These are phyloP conservation scores for Xylaria sp. DNA, from an alignment of 2,329 filamentous ascomycete genomes.

Conservation along the genomic window DNA sequence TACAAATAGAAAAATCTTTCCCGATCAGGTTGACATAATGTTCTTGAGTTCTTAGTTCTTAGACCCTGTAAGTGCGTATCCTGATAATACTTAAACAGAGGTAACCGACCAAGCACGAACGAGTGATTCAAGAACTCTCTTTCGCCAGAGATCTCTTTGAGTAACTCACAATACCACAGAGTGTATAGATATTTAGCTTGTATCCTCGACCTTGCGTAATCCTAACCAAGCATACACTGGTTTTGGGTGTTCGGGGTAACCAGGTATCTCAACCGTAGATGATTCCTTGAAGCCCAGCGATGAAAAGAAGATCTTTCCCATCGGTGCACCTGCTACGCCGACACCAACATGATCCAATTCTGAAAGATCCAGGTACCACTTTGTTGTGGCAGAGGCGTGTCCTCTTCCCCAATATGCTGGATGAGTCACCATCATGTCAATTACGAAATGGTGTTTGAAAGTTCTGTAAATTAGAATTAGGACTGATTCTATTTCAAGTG, in stretches of 20 bases:
- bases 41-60: no score
- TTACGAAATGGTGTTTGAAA: slow-evolving; percentile 1
- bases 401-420: not conserved
- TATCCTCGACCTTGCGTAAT: not conserved
- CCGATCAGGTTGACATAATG: not conserved
- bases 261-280: not conserved
- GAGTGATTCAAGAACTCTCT: not conserved
- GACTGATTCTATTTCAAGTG: not conserved
- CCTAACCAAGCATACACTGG: slow-evolving; percentile 1
- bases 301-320: slow-evolving; percentile 3
- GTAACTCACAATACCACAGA: not conserved
- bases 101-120: not conserved
- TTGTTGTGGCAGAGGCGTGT: not conserved
- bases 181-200: not conserved
- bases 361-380: not conserved
- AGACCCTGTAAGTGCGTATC: not conserved
- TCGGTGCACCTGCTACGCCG: not conserved
- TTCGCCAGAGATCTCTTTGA: not conserved
- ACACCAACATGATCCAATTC: slow-evolving; percentile 2
- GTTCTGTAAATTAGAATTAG: slow-evolving; percentile 1
- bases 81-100: not conserved
- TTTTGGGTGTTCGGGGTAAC: not conserved
- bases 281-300: not conserved
- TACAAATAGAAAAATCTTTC: not conserved
- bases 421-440: not conserved